Conservation (phyloP, 179 eudicot species). For the Camellia oleifera region DNA sequence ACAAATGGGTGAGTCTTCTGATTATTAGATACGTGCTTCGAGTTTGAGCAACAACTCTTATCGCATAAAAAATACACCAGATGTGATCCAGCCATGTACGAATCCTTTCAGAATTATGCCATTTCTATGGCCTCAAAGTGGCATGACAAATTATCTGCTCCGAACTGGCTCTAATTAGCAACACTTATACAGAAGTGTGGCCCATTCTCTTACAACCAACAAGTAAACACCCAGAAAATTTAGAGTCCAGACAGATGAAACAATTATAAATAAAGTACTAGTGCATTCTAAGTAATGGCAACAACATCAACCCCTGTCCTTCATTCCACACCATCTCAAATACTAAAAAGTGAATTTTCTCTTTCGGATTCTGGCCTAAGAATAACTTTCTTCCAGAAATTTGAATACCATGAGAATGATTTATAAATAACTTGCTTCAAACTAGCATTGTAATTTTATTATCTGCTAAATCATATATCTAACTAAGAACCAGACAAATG, state of each 20-base stretch:
- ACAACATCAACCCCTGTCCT: background rate
- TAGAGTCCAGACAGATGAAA: background rate
- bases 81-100: background rate
- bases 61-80: too few relatives aligned
- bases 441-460: background rate
- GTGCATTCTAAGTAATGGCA: background rate
- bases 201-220: background rate
- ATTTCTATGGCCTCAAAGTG: too few relatives aligned
- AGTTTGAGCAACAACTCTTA: slow-evolving; percentile 7
- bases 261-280: background rate
- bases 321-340: background rate
- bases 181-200: too few relatives aligned
- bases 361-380: background rate
- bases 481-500: background rate
- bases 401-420: background rate
- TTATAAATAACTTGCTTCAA: background rate
- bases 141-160: too few relatives aligned
- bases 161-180: too few relatives aligned
- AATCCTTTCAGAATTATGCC: background rate
- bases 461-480: background rate
- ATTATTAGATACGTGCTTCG: background rate
- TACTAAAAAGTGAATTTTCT: background rate
- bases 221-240: background rate
- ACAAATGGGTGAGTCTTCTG: slow-evolving; percentile 51
- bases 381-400: background rate